phyloP scores from a whole-genome alignment of 2,329 filamentous ascomycete species.

The Fusarium goolgardi region DNA sequence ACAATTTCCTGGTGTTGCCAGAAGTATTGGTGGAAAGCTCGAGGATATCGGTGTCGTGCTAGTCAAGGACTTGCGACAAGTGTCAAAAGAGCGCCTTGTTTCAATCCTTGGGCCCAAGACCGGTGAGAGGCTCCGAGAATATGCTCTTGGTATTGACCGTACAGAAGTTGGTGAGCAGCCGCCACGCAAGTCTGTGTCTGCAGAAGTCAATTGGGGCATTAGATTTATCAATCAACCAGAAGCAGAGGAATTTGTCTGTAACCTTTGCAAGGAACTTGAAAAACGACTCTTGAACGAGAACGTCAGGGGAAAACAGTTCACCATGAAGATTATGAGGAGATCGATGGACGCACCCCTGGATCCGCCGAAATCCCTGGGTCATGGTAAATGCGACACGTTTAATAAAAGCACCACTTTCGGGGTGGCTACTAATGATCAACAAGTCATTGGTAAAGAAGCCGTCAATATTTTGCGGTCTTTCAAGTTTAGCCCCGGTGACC shows the following conservation, averaged over 20 bases:
- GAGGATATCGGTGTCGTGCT: slow-evolving; percentile 85
- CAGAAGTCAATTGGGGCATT: slow-evolving; percentile 98
- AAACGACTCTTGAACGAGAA: slow-evolving; percentile 82
- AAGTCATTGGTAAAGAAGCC: slow-evolving; percentile 81
- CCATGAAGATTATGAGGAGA: slow-evolving; percentile 94
- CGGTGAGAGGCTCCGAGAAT: slow-evolving; percentile 89
- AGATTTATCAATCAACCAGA: slow-evolving; percentile 93
- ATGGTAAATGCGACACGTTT: slow-evolving; percentile 94
- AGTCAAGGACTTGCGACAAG: slow-evolving; percentile 83
- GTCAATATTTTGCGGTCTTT: slow-evolving; percentile 85
- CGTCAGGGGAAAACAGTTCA: slow-evolving; percentile 88
- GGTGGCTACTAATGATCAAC: slow-evolving; percentile 81
- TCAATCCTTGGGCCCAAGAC: slow-evolving; percentile 89
- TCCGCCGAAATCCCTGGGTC: slow-evolving; percentile 91
- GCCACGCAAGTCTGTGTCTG: slow-evolving; percentile 92
- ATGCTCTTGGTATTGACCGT: slow-evolving; percentile 86
- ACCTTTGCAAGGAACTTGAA: slow-evolving; percentile 86
- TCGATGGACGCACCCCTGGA: slow-evolving; percentile 88
- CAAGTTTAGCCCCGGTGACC: slow-evolving; percentile 87
- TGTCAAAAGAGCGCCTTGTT: slow-evolving; percentile 80
- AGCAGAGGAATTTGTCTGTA: slow-evolving; percentile 89
- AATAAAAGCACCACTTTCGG: slow-evolving; percentile 89
- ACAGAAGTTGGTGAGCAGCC: slow-evolving; percentile 87
- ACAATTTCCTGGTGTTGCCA: slow-evolving; percentile 89
- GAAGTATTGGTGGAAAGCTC: slow-evolving; percentile 87